phyloP scores from a whole-genome alignment of 2,329 filamentous ascomycete genomes.

The Verticillium alfalfae region DNA sequence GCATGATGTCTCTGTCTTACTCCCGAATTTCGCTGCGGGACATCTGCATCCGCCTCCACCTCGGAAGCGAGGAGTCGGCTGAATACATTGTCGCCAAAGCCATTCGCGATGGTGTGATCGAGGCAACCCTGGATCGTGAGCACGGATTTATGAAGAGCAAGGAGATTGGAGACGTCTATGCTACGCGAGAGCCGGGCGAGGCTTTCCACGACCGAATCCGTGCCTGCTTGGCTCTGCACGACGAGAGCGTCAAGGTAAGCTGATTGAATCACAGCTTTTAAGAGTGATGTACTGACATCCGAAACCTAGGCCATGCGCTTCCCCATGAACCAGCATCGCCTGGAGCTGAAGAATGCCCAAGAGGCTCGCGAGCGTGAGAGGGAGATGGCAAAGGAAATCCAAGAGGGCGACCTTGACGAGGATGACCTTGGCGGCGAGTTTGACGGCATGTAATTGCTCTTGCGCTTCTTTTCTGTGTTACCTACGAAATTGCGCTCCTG shows the following conservation, averaged over 20 bases:
- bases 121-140: slow-evolving; percentile 90
- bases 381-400: slow-evolving; percentile 97
- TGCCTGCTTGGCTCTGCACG: slow-evolving; percentile 85
- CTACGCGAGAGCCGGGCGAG: slow-evolving; percentile 90
- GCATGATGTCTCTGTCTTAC: slow-evolving; percentile 98
- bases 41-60: slow-evolving; percentile 89
- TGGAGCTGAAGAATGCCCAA: slow-evolving; percentile 96
- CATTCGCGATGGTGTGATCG: slow-evolving; percentile 94
- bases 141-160: slow-evolving; percentile 98
- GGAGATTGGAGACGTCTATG: slow-evolving; percentile 92
- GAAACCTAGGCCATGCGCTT: slow-evolving; percentile 82
- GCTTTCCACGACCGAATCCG: slow-evolving; percentile 96
- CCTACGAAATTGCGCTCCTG: not conserved
- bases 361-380: slow-evolving; percentile 95
- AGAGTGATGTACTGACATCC: slow-evolving; percentile 16
- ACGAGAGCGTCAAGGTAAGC: slow-evolving; percentile 92
- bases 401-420: slow-evolving; percentile 94
- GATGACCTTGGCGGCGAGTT: slow-evolving; percentile 95
- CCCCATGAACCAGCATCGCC: slow-evolving; percentile 97
- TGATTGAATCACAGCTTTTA: not conserved
- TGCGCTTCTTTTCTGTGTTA: slow-evolving; percentile 7
- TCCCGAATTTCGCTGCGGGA: slow-evolving; percentile 94
- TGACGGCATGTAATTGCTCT: slow-evolving; percentile 72
- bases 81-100: slow-evolving; percentile 99
- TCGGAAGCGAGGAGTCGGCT: slow-evolving; percentile 93